These are phyloP conservation scores for Auxenochlorella pyrenoidosa DNA, from an alignment of 139 green algal genomes.

Conservation along the genomic window DNA sequence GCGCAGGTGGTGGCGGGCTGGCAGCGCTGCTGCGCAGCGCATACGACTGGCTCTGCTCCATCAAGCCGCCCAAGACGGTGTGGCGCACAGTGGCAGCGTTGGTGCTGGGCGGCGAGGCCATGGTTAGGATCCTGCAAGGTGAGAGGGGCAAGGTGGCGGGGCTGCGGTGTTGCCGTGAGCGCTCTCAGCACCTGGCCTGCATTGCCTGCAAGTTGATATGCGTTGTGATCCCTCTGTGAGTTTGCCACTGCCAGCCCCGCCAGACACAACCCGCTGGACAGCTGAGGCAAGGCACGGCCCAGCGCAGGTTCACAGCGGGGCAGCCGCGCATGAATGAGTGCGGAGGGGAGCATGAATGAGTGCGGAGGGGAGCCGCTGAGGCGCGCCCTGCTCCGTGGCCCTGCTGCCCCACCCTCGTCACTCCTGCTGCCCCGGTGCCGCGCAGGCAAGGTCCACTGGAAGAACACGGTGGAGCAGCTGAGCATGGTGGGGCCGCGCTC, in stretches of 20 bases:
- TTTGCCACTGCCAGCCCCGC: too few species aligned
- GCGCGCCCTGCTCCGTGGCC: too few species aligned
- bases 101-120: constrained; percentile 84
- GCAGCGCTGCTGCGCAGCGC: background rate
- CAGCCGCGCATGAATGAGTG: too few species aligned
- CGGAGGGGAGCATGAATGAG: too few species aligned
- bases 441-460: constrained; percentile 86
- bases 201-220: too few species aligned
- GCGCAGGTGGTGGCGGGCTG: background rate
- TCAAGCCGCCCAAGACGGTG: constrained; percentile 79
- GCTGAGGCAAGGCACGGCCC: too few species aligned
- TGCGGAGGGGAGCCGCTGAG: too few species aligned
- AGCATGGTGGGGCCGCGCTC: constrained; percentile 92
- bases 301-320: too few species aligned
- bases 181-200: background rate
- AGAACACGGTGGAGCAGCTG: constrained; percentile 95
- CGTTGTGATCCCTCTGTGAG: too few species aligned
- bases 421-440: background rate
- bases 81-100: constrained; percentile 81
- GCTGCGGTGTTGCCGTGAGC: too few species aligned
- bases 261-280: too few species aligned
- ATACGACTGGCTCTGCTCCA: constrained; percentile 18
- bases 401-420: too few species aligned
- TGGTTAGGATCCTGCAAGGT: constrained; percentile 82
- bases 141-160: background rate